These are phyloP conservation scores for Comarum palustre DNA, from an alignment of 306 rosid species.

Conservation along the genomic window DNA sequence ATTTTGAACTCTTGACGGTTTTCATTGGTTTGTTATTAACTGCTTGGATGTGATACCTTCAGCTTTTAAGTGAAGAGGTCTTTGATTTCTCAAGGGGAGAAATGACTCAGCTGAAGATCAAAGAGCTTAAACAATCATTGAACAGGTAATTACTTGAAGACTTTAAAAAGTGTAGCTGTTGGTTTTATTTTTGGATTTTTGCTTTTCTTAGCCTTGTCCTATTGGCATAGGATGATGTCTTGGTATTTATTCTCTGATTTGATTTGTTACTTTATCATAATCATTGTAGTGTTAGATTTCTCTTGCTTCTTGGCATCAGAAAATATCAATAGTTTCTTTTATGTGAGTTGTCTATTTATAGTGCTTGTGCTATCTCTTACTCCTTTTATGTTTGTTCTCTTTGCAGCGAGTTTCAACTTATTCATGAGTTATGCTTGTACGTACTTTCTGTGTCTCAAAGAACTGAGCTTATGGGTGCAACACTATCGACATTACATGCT, in stretches of 20 bases:
- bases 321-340: not conserved
- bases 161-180: not conserved
- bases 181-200: not conserved
- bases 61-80: conserved; percentile 68
- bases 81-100: conserved; percentile 72
- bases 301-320: not conserved
- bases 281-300: not conserved
- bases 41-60: conserved; percentile 21
- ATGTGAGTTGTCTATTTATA: not conserved
- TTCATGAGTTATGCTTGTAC: conserved; percentile 93
- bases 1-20: not conserved
- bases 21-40: conserved; percentile 1
- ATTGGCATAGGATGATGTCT: not conserved
- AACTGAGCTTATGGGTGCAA: conserved; percentile 87
- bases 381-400: conserved; percentile 34
- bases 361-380: conserved; percentile 16
- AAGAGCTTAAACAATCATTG: conserved; percentile 62
- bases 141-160: conserved; percentile 57
- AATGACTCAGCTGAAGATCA: conserved; percentile 64
- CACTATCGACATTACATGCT: conserved; percentile 90
- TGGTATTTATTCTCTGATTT: not conserved
- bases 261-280: not conserved
- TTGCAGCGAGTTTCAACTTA: conserved; percentile 96
- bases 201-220: not conserved
- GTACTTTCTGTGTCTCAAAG: conserved; percentile 93